Evolutionary conservation across 805 yeast genomes (phyloP), one percentile per base, ranked within the genome.

Genomic region (Clavispora fructus): DNA sequence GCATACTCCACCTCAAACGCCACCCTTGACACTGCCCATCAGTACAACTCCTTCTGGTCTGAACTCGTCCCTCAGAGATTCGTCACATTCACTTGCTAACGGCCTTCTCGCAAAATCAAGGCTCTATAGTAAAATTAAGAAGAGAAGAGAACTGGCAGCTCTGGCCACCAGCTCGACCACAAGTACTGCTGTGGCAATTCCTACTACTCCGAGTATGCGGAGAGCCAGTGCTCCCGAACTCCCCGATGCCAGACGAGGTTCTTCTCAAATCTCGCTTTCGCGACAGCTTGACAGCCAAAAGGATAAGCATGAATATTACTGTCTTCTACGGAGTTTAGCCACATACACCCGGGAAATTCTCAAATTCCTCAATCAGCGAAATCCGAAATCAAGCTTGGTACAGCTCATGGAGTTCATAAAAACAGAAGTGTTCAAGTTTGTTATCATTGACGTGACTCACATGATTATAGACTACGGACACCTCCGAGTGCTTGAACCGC

Each of bases 401-500:
- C 59, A 58, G 48, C 58, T 69, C 35, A 51, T 71, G 51, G 73
- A 68, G 32, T 71, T 71, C 45, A 55, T 71, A 42, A 64, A 67
- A 44, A 56, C 61, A 47, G 54, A 51, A 44, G 56, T 69, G 9
- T 60, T 71, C 50, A 65, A 63, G 50, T 65, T 71, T 45, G 61
- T 71, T 17, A 58, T 69, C 27, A 59, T 70, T 17, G 76, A 71
- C 52, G 50, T 64, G 3, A 56, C 61, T 28, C 65, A 61, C 27
- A 68, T 71, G 74, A 52, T 68, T 30, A 45, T 63, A 26, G 61
- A 58, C 27, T 67, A 68, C 51, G 66, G 62, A 12, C 65, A 62
- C 35, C 41, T 33, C 14, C 35, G 27, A 23, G 48, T 43, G 12
- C 19, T 27, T 6, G 50, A 26, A 6, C 28, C 39, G 17, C 39